Percentiles rank a stretch among this genome's conserved stretches.
phyloP scores from a whole-genome alignment of 768 basidiomycete species.

The Termitomyces sp. region DNA sequence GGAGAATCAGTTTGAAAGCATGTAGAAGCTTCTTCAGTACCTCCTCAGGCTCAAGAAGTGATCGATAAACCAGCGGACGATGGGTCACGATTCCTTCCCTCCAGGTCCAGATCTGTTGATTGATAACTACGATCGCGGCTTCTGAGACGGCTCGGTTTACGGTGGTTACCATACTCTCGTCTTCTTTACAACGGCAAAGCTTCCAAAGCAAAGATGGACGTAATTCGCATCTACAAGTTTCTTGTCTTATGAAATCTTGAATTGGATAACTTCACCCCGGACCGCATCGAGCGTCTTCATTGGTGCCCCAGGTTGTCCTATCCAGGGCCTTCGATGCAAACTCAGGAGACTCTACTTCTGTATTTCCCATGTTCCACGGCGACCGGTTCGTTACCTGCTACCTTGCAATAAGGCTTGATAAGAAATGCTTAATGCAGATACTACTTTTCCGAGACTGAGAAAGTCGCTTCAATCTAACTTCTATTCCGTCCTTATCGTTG shows the following conservation, averaged over 20 bases:
- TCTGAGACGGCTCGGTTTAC: no score
- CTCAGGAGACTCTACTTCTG: background rate
- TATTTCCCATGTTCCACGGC: background rate
- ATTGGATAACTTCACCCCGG: background rate
- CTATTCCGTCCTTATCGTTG: background rate
- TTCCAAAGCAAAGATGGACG: constrained; percentile 1
- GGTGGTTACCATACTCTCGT: background rate
- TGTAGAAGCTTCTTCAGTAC: background rate
- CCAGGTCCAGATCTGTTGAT: background rate
- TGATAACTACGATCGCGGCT: no score
- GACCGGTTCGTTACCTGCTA: background rate
- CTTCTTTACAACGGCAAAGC: background rate
- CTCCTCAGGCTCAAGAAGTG: background rate
- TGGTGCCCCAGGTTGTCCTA: background rate
- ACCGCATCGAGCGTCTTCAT: background rate
- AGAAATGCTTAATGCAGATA: background rate
- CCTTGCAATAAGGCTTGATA: background rate
- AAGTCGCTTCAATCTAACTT: background rate
- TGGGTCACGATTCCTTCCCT: background rate
- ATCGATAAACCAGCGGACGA: background rate
- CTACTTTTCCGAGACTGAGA: background rate
- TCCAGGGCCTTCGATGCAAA: background rate
- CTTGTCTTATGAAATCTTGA: background rate
- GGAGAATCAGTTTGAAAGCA: no score
- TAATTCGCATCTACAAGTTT: background rate